Evolutionary conservation across 495 filamentous ascomycete genomes (phyloP), one percentile per base, ranked within the genome.

Genomic region (Niebla homalea): DNA sequence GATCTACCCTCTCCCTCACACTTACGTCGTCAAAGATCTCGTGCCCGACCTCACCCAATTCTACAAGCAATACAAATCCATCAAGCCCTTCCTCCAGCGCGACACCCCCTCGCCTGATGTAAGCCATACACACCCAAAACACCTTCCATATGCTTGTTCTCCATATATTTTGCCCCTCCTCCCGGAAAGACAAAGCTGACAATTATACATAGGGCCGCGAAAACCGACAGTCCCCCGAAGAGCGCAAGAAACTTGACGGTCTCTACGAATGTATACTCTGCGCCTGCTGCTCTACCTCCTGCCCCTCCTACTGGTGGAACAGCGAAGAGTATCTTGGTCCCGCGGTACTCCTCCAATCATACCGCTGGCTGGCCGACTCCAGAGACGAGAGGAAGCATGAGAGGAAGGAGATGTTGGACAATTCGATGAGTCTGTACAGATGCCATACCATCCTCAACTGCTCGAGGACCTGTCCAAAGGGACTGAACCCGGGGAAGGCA

Each of bases 11-110:
- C 78, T 98, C 51, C 92, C 92, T 55, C 92, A 98, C 76, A 98
- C 89, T 66, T 98, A 94, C 74, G 85, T 97, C 57, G 90, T 98
- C 71, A 98, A 95, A 80, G 92, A 98, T 64, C 77, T 98, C 54
- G 90, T 98, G 12, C 90, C 92, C 43, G 92, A 98, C 66, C 71
- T 98, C 57, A 98, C 92, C 57, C 85, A 86, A 53, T 96, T 98
- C 81, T 98, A 98, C 84, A 95, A 96, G 76, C 92, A 98, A 77
- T 98, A 98, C 81, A 94, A 94, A 72, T 95, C 90, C 20, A 94
- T 98, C 73, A 94, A 98, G 78, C 92, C 92, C 6, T 98, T 94
- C 65, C 84, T 98, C 32, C 92, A 95, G 70, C 76, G 87, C 55
- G 80, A 87, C 53, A 89, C 83, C 29, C 79, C 81, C 36, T 68